phyloP scores from a whole-genome alignment of 352 stramenopile genomes.

The Pythium biforme region DNA sequence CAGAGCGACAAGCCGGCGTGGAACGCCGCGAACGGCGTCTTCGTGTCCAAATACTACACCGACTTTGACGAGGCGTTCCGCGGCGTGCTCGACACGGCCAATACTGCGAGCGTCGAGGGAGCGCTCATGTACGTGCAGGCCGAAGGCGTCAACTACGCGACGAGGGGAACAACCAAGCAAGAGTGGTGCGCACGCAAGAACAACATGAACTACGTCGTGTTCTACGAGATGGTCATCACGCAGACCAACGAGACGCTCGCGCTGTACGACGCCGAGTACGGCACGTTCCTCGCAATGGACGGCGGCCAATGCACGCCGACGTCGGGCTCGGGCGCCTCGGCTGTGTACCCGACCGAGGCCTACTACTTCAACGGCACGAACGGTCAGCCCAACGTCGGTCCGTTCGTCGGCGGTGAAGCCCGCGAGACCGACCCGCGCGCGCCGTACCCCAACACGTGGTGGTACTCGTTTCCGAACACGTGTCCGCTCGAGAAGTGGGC shows the following conservation, averaged over 20 bases:
- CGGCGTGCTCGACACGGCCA: slow-evolving; percentile 77
- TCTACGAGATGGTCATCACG: slow-evolving; percentile 75
- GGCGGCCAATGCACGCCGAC: slow-evolving; percentile 56
- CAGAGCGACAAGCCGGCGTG: slow-evolving; percentile 56
- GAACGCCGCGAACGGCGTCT: slow-evolving; percentile 39
- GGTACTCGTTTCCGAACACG: slow-evolving; percentile 84
- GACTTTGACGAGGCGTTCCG: slow-evolving; percentile 48
- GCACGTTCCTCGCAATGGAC: slow-evolving; percentile 67
- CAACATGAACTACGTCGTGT: slow-evolving; percentile 75
- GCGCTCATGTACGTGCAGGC: slow-evolving; percentile 88
- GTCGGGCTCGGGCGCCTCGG: slow-evolving; percentile 26
- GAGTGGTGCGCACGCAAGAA: slow-evolving; percentile 76
- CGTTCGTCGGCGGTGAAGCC: slow-evolving; percentile 56
- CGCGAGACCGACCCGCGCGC: slow-evolving; percentile 55
- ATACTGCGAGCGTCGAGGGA: slow-evolving; percentile 76
- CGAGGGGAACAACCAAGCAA: slow-evolving; percentile 47
- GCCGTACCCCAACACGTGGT: slow-evolving; percentile 72
- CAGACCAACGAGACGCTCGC: slow-evolving; percentile 81
- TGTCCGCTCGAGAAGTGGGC: slow-evolving; percentile 39
- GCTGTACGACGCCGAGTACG: slow-evolving; percentile 68
- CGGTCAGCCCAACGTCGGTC: slow-evolving; percentile 56
- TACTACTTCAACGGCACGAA: slow-evolving; percentile 77
- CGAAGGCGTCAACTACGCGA: slow-evolving; percentile 81
- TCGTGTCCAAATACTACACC: slow-evolving; percentile 48
- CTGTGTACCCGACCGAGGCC: slow-evolving; percentile 48